These are phyloP conservation scores for Micromonas commoda DNA, from an alignment of 139 green algal species.

Conservation along the genomic window DNA sequence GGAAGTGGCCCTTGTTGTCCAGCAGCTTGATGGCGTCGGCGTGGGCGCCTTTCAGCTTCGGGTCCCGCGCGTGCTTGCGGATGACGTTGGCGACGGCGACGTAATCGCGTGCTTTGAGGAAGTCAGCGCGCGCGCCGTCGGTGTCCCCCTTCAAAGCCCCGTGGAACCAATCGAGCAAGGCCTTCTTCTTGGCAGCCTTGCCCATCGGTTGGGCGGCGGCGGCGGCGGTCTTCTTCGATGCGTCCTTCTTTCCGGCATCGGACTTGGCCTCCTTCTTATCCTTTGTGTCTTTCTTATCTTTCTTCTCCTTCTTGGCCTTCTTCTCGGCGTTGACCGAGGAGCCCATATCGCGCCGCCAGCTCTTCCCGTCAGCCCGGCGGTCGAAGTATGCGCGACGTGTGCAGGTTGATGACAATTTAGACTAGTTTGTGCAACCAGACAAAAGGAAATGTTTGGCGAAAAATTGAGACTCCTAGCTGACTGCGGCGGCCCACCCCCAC, in stretches of 20 bases:
- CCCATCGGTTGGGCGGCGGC: not conserved
- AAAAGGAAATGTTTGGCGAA: too few species aligned
- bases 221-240: conserved; percentile 1
- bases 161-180: not conserved
- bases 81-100: not conserved
- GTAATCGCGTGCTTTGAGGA: conserved; percentile 4
- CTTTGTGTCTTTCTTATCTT: not conserved
- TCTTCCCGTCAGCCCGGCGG: too few species aligned
- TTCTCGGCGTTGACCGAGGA: conserved; percentile 2
- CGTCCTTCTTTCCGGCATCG: not conserved
- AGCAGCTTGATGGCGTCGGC: not conserved
- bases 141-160: not conserved
- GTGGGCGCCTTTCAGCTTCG: not conserved
- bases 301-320: not conserved
- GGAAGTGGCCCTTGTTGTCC: conserved; percentile 12
- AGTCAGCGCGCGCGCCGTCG: not conserved
- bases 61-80: not conserved
- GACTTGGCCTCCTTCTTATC: not conserved
- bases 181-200: not conserved
- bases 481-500: too few species aligned
- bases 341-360: too few species aligned
- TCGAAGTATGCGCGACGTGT: too few species aligned
- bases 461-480: too few species aligned
- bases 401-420: too few species aligned
- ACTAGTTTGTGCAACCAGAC: too few species aligned